These are phyloP conservation scores for Mariannaea sp. DNA, from an alignment of 2,329 filamentous ascomycete species.

Conservation along the genomic window DNA sequence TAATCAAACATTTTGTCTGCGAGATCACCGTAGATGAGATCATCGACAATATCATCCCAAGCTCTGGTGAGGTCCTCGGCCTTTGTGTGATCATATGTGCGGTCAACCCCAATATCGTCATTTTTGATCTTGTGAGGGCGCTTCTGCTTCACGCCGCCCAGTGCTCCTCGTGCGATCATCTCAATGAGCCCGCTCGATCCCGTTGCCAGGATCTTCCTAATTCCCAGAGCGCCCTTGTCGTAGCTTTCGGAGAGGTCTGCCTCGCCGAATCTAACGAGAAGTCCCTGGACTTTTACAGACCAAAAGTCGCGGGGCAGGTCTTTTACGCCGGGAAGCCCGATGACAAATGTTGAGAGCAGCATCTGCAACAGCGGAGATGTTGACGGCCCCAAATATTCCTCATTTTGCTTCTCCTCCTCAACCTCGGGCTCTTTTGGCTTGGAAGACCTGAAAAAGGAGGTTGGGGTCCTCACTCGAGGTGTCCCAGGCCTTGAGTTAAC, in stretches of 20 bases:
- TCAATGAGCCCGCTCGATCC: conserved; percentile 72
- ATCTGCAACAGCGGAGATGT: conserved; percentile 70
- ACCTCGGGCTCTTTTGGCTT: background rate
- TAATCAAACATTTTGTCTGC: conserved; percentile 68
- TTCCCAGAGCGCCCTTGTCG: conserved; percentile 76
- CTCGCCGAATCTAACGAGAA: conserved; percentile 66
- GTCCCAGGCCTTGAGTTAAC: conserved; percentile 34
- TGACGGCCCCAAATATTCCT: conserved; percentile 43
- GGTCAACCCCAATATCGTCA: background rate
- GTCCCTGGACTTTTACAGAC: conserved; percentile 62
- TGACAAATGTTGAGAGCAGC: conserved; percentile 66
- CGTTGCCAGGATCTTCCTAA: conserved; percentile 75
- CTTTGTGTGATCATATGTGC: conserved; percentile 62
- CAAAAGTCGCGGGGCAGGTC: conserved; percentile 69
- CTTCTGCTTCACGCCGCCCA: conserved; percentile 56
- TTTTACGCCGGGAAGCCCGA: conserved; percentile 68
- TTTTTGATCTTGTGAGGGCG: conserved; percentile 2
- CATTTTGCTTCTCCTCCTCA: conserved; percentile 28
- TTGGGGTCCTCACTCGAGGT: conserved; percentile 36
- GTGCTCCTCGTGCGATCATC: conserved; percentile 66
- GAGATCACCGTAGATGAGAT: conserved; percentile 69
- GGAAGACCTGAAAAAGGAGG: conserved; percentile 14
- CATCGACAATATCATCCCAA: conserved; percentile 70
- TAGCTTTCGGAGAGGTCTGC: conserved; percentile 80
- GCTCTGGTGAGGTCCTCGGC: conserved; percentile 65